phyloP scores from a whole-genome alignment of 1,139 yeast species.

The Yarrowia galli region DNA sequence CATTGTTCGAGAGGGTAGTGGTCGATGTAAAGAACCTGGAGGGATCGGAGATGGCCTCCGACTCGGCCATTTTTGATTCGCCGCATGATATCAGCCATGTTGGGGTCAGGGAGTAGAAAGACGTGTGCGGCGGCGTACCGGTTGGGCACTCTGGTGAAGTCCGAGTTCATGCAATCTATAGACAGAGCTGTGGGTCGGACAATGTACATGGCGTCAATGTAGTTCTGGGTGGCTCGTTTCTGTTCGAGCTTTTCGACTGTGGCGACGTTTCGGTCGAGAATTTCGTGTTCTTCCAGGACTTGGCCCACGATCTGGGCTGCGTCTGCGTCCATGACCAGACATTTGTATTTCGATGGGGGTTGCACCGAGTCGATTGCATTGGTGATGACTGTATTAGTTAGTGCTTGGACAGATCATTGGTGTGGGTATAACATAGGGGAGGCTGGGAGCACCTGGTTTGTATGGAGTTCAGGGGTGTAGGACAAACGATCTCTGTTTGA shows the following conservation, averaged over 20 bases:
- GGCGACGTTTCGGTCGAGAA: constrained; percentile 53
- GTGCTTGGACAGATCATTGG: too few species aligned
- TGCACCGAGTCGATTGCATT: constrained; percentile 50
- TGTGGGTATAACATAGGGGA: too few species aligned
- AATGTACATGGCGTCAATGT: constrained; percentile 66
- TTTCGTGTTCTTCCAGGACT: constrained; percentile 52
- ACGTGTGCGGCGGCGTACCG: constrained; percentile 66
- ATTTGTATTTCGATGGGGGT: constrained; percentile 52
- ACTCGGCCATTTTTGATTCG: constrained; percentile 46
- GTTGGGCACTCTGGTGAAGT: constrained; percentile 60
- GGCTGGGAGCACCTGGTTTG: too few species aligned
- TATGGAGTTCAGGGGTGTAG: too few species aligned
- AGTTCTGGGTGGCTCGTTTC: constrained; percentile 57
- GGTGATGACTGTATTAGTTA: constrained; percentile 44
- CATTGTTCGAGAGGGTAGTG: constrained; percentile 59
- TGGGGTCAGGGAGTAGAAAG: constrained; percentile 63
- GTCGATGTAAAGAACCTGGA: constrained; percentile 51
- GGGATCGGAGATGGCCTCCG: constrained; percentile 44
- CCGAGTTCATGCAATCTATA: constrained; percentile 66
- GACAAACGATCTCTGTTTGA: too few species aligned
- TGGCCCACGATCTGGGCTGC: constrained; percentile 51
- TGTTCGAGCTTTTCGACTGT: constrained; percentile 61
- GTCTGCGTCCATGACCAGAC: constrained; percentile 53
- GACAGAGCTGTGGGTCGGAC: constrained; percentile 62
- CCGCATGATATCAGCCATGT: constrained; percentile 44